phyloP scores from a whole-genome alignment of 805 yeast genomes.

The Metschnikowia borealis region DNA sequence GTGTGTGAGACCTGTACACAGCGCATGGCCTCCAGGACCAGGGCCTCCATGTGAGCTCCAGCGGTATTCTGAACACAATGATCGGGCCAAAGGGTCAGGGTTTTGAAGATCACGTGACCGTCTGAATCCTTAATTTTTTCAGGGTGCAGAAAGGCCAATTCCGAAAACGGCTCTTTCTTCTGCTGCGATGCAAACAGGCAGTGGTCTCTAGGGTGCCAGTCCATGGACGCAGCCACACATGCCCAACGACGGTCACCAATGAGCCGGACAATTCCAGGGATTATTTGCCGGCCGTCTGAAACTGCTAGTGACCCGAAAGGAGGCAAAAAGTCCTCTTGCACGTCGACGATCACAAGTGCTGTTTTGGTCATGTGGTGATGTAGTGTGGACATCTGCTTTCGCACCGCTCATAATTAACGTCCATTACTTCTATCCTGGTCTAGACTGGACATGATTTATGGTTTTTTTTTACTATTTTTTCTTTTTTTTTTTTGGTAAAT shows the following conservation, averaged over 20 bases:
- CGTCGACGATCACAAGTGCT: constrained; percentile 73
- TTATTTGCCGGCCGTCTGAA: constrained; percentile 53
- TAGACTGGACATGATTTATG: too few species aligned
- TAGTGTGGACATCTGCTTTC: not conserved
- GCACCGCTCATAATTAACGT: not conserved
- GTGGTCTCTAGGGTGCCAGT: constrained; percentile 84
- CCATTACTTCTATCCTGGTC: too few species aligned
- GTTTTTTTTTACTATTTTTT: too few species aligned
- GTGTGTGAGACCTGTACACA: constrained; percentile 32
- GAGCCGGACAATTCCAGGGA: constrained; percentile 49
- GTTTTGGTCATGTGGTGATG: constrained; percentile 26
- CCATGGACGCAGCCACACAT: constrained; percentile 68
- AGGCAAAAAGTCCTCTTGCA: constrained; percentile 85
- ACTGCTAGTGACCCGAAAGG: constrained; percentile 78
- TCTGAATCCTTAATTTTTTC: constrained; percentile 25
- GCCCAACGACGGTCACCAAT: constrained; percentile 50
- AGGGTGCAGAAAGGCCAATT: constrained; percentile 50
- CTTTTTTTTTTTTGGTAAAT: too few species aligned
- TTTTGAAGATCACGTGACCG: constrained; percentile 22
- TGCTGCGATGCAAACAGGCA: constrained; percentile 78
- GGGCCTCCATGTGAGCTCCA: constrained; percentile 63
- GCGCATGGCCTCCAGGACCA: constrained; percentile 39
- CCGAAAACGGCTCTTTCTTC: constrained; percentile 46
- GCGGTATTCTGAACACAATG: constrained; percentile 74
- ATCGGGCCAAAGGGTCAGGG: constrained; percentile 77